Conservation (phyloP, 345 rosid genomes). For the Hibiscus trionum region DNA sequence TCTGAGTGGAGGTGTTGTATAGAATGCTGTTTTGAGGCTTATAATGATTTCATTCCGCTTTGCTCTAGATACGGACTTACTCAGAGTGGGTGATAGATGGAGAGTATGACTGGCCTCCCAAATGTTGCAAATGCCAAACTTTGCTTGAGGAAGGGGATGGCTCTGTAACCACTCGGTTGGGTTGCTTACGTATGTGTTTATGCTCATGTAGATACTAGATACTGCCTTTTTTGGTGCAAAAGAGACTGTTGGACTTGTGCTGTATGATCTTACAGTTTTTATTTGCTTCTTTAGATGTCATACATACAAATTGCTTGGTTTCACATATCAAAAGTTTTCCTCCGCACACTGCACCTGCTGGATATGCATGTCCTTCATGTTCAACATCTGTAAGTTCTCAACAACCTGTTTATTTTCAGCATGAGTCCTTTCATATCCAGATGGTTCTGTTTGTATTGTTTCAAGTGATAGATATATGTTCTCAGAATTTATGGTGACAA, state of each 20-base stretch:
- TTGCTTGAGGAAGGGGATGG: constrained; percentile 61
- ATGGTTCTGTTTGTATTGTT: constrained; percentile 1
- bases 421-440: not conserved
- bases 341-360: constrained; percentile 95
- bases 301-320: constrained; percentile 84
- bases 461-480: not conserved
- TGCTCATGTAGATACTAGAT: constrained; percentile 11
- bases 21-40: constrained; percentile 2
- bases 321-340: constrained; percentile 87
- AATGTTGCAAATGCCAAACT: constrained; percentile 39
- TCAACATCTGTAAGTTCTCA: constrained; percentile 59
- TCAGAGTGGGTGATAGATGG: constrained; percentile 99
- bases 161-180: constrained; percentile 78
- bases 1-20: constrained; percentile 2
- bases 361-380: constrained; percentile 83
- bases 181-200: constrained; percentile 86
- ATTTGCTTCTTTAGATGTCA: constrained; percentile 47
- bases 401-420: not conserved
- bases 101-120: constrained; percentile 77
- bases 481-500: not conserved
- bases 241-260: not conserved
- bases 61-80: constrained; percentile 74
- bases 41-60: not conserved
- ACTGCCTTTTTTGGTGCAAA: constrained; percentile 3
- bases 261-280: constrained; percentile 13